Evolutionary conservation across 306 rosid genomes (phyloP).

Genomic region (Carpinus viminea): DNA sequence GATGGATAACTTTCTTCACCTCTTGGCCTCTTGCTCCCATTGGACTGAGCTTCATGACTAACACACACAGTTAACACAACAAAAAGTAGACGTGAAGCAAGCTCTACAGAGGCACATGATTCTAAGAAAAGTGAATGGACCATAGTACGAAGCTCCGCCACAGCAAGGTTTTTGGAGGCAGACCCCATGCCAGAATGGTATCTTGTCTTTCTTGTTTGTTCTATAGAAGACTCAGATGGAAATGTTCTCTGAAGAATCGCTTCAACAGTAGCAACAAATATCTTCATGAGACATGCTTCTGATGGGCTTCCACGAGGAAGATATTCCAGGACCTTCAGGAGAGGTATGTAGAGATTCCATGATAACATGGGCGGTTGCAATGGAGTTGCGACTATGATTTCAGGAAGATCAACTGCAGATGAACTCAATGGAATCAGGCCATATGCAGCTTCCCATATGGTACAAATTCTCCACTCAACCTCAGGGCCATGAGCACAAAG

Average conservation of each 20-base stretch:
- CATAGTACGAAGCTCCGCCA: conserved; percentile 97
- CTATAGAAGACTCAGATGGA: conserved; percentile 65
- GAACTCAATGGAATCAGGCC: conserved; percentile 95
- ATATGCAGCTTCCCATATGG: conserved; percentile 99
- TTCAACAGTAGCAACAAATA: conserved; percentile 97
- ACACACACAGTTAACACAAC: conserved; percentile 95
- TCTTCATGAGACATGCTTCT: conserved; percentile 97
- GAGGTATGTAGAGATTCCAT: conserved; percentile 95
- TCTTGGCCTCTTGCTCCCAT: conserved; percentile 70
- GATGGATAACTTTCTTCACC: conserved; percentile 55
- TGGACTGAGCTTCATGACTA: conserved; percentile 88
- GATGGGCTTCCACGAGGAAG: conserved; percentile 99
- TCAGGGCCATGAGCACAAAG: conserved; percentile 99
- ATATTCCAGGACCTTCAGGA: conserved; percentile 92
- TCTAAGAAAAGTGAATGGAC: conserved; percentile 96
- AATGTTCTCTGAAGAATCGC: conserved; percentile 91
- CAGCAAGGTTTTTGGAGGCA: conserved; percentile 90
- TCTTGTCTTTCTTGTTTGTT: conserved; percentile 74
- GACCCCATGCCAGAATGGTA: conserved; percentile 70
- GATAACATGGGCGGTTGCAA: conserved; percentile 87
- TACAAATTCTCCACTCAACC: conserved; percentile 99
- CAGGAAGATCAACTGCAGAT: conserved; percentile 95
- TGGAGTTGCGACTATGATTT: conserved; percentile 88
- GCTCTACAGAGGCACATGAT: conserved; percentile 93
- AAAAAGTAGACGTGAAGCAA: conserved; percentile 90